Percentiles rank a stretch among this genome's conserved stretches.
Conservation (phyloP, 345 rosid species). For the Cardamine resedifolia region DNA sequence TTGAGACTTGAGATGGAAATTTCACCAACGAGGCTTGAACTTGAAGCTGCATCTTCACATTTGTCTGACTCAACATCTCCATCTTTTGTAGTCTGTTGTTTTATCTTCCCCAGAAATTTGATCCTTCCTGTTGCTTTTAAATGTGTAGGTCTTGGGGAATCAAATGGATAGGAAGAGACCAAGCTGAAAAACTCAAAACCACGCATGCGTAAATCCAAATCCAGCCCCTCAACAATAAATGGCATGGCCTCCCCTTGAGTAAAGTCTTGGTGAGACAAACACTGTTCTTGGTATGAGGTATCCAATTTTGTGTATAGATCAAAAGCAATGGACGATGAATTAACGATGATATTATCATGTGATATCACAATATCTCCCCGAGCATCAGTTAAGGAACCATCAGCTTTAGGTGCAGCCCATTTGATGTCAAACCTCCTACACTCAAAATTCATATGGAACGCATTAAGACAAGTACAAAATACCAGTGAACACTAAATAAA, state of each 20-base stretch:
- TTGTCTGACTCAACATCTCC: conserved; percentile 37
- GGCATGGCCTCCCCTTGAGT: conserved; percentile 49
- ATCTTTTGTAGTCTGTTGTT: conserved; percentile 40
- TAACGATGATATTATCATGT: conserved; percentile 75
- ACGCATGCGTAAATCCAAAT: conserved; percentile 92
- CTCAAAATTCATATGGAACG: conserved; percentile 30
- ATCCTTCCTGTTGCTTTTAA: conserved; percentile 91
- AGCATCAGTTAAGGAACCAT: conserved; percentile 94
- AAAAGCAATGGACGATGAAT: conserved; percentile 86
- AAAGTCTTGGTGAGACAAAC: conserved; percentile 47
- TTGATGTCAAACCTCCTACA: conserved; percentile 93
- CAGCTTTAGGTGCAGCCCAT: conserved; percentile 98
- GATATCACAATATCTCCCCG: conserved; percentile 95
- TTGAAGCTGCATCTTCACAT: conserved; percentile 33
- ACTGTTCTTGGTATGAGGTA: conserved; percentile 71
- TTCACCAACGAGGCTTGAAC: conserved; percentile 68
- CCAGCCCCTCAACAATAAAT: conserved; percentile 83
- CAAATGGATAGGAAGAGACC: conserved; percentile 82
- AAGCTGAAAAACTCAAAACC: conserved; percentile 93
- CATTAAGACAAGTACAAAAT: conserved; percentile 25
- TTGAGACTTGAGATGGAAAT: conserved; percentile 83
- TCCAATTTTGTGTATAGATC: conserved; percentile 74
- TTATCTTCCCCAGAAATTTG: conserved; percentile 85
- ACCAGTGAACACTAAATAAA: conserved; percentile 21
- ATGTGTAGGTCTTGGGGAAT: conserved; percentile 91